Evolutionary conservation across 1,284 basidiomycete species (phyloP).

Genomic region (Entoloma clypeatum): DNA sequence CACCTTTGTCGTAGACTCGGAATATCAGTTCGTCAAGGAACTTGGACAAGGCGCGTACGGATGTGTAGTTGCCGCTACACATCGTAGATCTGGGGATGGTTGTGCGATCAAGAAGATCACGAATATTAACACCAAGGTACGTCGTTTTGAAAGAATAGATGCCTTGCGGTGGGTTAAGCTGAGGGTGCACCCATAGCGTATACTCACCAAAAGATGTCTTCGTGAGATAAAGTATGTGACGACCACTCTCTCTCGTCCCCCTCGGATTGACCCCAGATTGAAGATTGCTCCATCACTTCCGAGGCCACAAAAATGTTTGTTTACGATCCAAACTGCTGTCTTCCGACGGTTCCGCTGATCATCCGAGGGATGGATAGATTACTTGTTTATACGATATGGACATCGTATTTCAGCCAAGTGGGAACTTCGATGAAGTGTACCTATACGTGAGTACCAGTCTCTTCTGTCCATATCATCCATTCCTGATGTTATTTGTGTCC

Average conservation of each 20-base stretch:
- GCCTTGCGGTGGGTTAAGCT: constrained; percentile 1
- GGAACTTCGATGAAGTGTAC: constrained; percentile 94
- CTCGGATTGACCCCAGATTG: too few relatives aligned
- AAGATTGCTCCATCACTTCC: constrained; percentile 90
- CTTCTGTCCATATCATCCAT: not conserved
- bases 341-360: constrained; percentile 16
- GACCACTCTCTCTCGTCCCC: too few relatives aligned
- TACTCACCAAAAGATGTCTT: constrained; percentile 92
- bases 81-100: constrained; percentile 82
- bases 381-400: constrained; percentile 97
- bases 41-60: constrained; percentile 94
- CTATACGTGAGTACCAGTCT: constrained; percentile 64
- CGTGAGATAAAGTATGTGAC: constrained; percentile 85
- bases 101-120: constrained; percentile 98
- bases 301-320: constrained; percentile 92
- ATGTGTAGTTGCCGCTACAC: constrained; percentile 84
- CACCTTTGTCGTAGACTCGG: constrained; percentile 83
- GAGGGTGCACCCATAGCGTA: constrained; percentile 59
- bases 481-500: constrained; percentile 6
- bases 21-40: constrained; percentile 93
- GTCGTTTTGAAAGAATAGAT: constrained; percentile 13
- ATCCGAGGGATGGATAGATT: constrained; percentile 64
- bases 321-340: constrained; percentile 3
- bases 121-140: constrained; percentile 92
- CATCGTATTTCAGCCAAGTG: constrained; percentile 84